Conservation (phyloP, 805 yeast genomes). For the Metschnikowia colocasiae region DNA sequence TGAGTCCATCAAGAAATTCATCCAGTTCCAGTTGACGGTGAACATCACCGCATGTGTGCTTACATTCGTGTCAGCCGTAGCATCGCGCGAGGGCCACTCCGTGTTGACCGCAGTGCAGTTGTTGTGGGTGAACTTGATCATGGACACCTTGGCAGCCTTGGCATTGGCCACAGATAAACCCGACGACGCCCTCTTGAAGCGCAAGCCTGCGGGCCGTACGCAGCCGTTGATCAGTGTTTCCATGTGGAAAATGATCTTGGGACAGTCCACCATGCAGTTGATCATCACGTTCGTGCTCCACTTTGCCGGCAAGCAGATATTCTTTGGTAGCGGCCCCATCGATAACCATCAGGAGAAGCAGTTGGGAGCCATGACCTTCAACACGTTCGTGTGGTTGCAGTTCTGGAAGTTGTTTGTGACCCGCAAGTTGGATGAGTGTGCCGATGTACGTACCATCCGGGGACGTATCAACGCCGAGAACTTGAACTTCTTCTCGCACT, state of each 20-base stretch:
- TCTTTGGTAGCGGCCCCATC: constrained; percentile 38
- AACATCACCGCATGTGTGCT: constrained; percentile 93
- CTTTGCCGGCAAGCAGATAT: constrained; percentile 67
- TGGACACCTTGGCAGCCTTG: constrained; percentile 97
- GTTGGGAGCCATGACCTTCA: constrained; percentile 83
- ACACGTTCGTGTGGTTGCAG: constrained; percentile 97
- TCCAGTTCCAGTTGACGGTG: constrained; percentile 95
- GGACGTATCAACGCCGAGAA: constrained; percentile 61
- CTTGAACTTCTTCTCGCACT: constrained; percentile 78
- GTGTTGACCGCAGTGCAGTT: constrained; percentile 96
- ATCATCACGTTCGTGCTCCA: constrained; percentile 74
- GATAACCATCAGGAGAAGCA: constrained; percentile 50
- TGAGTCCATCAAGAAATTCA: constrained; percentile 87
- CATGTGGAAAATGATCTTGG: constrained; percentile 98
- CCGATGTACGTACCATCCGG: constrained; percentile 53
- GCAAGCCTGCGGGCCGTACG: constrained; percentile 79
- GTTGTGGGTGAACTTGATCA: constrained; percentile 94
- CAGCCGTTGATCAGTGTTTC: constrained; percentile 79
- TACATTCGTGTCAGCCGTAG: constrained; percentile 92
- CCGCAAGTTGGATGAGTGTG: constrained; percentile 86
- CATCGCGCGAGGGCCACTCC: constrained; percentile 70
- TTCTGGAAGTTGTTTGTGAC: constrained; percentile 89
- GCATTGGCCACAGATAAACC: constrained; percentile 98
- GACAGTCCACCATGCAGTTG: constrained; percentile 79
- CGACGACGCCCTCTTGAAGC: constrained; percentile 69